A percentile compares a stretch with the other conserved stretches of the same genome.
These are phyloP conservation scores for Pyrenochaeta sp. DNA, from an alignment of 2,329 filamentous ascomycete species.

Conservation along the genomic window DNA sequence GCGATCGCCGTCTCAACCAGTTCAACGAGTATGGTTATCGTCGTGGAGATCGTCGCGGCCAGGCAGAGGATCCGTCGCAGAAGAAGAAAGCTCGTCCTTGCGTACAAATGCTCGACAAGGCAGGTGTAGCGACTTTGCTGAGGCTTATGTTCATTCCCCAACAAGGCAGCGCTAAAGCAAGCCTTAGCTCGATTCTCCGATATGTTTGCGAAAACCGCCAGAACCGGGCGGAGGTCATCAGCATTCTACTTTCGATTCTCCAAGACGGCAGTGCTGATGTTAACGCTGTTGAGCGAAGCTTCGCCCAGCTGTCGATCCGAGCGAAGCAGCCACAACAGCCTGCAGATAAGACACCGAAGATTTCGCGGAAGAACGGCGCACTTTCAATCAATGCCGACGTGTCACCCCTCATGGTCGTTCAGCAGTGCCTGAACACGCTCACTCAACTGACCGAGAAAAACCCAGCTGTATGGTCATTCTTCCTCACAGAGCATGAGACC, in stretches of 20 bases:
- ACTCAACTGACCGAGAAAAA: slow-evolving; percentile 86
- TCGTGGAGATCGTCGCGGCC: slow-evolving; percentile 47
- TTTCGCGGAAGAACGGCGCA: slow-evolving; percentile 76
- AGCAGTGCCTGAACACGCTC: slow-evolving; percentile 89
- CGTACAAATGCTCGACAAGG: slow-evolving; percentile 96
- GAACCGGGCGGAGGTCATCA: slow-evolving; percentile 92
- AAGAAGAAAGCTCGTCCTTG: slow-evolving; percentile 78
- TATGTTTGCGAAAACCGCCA: slow-evolving; percentile 97
- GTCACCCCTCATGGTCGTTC: slow-evolving; percentile 92
- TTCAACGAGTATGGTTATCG: slow-evolving; percentile 52
- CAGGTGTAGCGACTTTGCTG: slow-evolving; percentile 92
- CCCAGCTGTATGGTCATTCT: slow-evolving; percentile 86
- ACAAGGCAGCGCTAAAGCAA: slow-evolving; percentile 82
- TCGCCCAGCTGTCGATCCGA: slow-evolving; percentile 88
- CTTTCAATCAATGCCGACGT: slow-evolving; percentile 78
- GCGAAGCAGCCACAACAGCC: slow-evolving; percentile 75
- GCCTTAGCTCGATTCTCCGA: slow-evolving; percentile 85
- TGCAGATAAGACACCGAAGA: slow-evolving; percentile 81
- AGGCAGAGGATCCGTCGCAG: slow-evolving; percentile 57
- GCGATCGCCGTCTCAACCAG: slow-evolving; percentile 63
- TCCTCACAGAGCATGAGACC: slow-evolving; percentile 92
- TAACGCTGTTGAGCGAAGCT: slow-evolving; percentile 92
- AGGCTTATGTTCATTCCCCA: slow-evolving; percentile 99
- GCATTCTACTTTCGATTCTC: slow-evolving; percentile 88
- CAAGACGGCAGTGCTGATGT: slow-evolving; percentile 96